phyloP scores from a whole-genome alignment of 2,329 filamentous ascomycete species.

The Neoscytalidium dimidiatum region DNA sequence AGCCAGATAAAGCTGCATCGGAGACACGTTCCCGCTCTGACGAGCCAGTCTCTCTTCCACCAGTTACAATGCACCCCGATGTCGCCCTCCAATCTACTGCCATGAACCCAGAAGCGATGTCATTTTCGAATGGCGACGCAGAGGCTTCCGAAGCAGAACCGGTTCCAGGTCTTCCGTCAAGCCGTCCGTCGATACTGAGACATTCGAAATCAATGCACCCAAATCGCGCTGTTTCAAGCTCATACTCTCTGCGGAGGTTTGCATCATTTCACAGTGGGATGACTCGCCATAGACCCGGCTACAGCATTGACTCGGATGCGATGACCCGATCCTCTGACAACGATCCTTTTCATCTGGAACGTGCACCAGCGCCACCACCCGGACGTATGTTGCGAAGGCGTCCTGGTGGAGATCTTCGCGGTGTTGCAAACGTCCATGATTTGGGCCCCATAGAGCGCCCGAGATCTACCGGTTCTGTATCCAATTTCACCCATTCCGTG shows the following conservation, averaged over 20 bases:
- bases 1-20: background rate
- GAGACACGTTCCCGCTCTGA: background rate
- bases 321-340: conserved; percentile 41
- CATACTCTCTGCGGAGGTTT: conserved; percentile 53
- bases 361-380: conserved; percentile 29
- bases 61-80: conserved; percentile 16
- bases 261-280: conserved; percentile 63
- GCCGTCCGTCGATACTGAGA: conserved; percentile 27
- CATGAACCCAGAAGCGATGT: background rate
- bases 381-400: conserved; percentile 47
- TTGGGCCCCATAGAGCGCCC: conserved; percentile 44
- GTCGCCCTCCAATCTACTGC: background rate
- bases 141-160: background rate
- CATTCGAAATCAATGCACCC: conserved; percentile 33
- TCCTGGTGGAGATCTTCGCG: conserved; percentile 52
- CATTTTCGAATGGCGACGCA: background rate
- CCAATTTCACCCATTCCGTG: conserved; percentile 45
- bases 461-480: conserved; percentile 51
- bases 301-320: conserved; percentile 62
- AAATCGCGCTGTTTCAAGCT: conserved; percentile 29
- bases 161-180: background rate
- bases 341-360: conserved; percentile 42
- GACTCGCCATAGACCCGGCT: conserved; percentile 52
- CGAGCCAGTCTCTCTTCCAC: conserved; percentile 14
- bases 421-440: conserved; percentile 49